Evolutionary conservation across 2,329 filamentous ascomycete species (phyloP).

Genomic region (Stylonectria norvegica): DNA sequence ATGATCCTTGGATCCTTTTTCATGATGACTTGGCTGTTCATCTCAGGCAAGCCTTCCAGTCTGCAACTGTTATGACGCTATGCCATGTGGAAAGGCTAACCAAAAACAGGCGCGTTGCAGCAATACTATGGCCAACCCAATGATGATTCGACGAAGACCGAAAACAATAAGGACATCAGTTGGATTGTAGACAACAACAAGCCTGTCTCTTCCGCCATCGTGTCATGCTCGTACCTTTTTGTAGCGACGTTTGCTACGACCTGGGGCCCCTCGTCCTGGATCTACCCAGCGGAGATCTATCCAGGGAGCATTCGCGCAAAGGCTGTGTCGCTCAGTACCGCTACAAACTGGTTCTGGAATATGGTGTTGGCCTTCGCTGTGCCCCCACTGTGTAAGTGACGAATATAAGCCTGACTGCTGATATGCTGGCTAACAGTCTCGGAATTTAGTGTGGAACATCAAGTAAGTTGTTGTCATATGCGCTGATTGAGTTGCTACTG

Average conservation of each 20-base stretch:
- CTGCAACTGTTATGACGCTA: background rate
- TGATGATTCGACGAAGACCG: constrained; percentile 34
- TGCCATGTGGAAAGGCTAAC: constrained; percentile 7
- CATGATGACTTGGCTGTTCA: constrained; percentile 61
- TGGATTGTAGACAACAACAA: constrained; percentile 54
- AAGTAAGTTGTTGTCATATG: constrained; percentile 32
- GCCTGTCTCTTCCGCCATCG: constrained; percentile 56
- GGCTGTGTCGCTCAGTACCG: constrained; percentile 42
- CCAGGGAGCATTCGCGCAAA: constrained; percentile 41
- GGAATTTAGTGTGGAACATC: constrained; percentile 43
- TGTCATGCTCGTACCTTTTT: constrained; percentile 61
- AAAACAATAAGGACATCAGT: constrained; percentile 47
- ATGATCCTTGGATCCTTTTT: constrained; percentile 54
- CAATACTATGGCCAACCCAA: constrained; percentile 55
- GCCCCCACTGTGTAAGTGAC: constrained; percentile 49
- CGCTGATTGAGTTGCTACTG: background rate
- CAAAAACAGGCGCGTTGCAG: constrained; percentile 48
- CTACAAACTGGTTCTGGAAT: constrained; percentile 35
- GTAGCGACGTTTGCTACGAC: constrained; percentile 45
- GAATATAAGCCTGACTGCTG: too few species aligned
- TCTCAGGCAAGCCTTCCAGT: constrained; percentile 43
- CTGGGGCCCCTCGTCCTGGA: constrained; percentile 45
- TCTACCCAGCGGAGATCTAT: constrained; percentile 47
- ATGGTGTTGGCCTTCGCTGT: constrained; percentile 33
- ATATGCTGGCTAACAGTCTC: too few species aligned